Base-by-base conservation (phyloP, 306 rosid genomes). In the Lablab purpureus region DNA sequence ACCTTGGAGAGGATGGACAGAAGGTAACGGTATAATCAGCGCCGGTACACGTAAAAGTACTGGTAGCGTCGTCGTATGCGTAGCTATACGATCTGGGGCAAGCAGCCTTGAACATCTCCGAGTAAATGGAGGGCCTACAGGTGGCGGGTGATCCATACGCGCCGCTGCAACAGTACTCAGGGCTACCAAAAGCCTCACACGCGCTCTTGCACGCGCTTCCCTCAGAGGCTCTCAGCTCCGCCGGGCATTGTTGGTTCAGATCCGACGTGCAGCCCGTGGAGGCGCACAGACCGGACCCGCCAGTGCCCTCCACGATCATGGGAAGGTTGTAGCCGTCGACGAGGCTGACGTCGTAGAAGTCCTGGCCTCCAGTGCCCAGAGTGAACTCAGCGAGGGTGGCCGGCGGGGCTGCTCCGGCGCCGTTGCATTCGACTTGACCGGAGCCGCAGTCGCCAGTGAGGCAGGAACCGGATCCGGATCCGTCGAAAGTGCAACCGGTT, bases 161-260 rank as follows among this genome's bases (percentile, higher is more conserved):
- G 73, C 97, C 97, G 15, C 81, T 87, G 81, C 97, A 95, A 27
- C 99, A 95, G 55, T 95, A 95, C 84, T 95, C 97, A 0, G 97
- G 91, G 22, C 84, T 95, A 5, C 91, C 97, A 78, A 95, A 95
- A 40, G 99, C 99, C 82, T 89, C 97, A 21, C 99, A 95, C 84
- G 98, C 99, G 87, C 99, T 95, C 84, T 83, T 95, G 30, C 99
- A 95, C 87, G 98, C 99, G 87, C 84, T 84, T 0, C 98, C 96
- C 5, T 84, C 89, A 0, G 83, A 88, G 0, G 84, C 89, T 40
- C 77, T 92, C 32, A 95, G 56, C 90, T 95, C 99, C 25, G 90
- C 13, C 10, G 99, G 99, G 43, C 99, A 95, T 51, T 83, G 90
- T 59, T 23, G 81, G 89, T 92, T 95, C 84, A 95, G 87, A 86